Evolutionary conservation across 805 yeast species (phyloP).

Genomic region (Candida ficus): DNA sequence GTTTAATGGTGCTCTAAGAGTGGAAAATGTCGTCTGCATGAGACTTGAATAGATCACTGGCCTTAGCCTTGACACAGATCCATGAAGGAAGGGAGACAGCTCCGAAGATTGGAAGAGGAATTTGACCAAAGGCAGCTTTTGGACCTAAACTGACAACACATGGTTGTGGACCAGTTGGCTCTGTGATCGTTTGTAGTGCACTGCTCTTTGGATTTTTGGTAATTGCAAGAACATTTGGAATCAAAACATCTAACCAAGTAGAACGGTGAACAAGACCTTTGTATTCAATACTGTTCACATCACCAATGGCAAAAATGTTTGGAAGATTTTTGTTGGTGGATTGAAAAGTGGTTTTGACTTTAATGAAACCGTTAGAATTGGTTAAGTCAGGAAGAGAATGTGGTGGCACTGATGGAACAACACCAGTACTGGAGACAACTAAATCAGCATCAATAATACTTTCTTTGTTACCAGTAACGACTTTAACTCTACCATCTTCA

Average conservation of each 20-base stretch:
- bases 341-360: slow-evolving; percentile 10
- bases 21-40: not conserved
- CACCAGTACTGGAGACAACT: slow-evolving; percentile 8
- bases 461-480: slow-evolving; percentile 9
- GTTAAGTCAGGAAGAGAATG: not conserved
- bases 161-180: not conserved
- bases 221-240: slow-evolving; percentile 5
- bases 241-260: slow-evolving; percentile 9
- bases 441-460: slow-evolving; percentile 10
- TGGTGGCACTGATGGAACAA: slow-evolving; percentile 11
- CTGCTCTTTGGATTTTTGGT: slow-evolving; percentile 7
- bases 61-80: slow-evolving; percentile 15
- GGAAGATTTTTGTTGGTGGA: not conserved
- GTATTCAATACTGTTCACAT: slow-evolving; percentile 22
- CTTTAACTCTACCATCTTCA: slow-evolving; percentile 4
- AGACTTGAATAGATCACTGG: slow-evolving; percentile 15
- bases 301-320: slow-evolving; percentile 31
- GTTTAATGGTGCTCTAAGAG: not conserved
- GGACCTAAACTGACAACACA: slow-evolving; percentile 24
- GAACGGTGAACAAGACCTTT: slow-evolving; percentile 18
- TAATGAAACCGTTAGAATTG: slow-evolving; percentile 7
- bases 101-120: slow-evolving; percentile 20
- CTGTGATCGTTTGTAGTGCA: not conserved
- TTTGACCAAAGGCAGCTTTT: slow-evolving; percentile 24
- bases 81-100: slow-evolving; percentile 17